Evolutionary conservation across 805 yeast species (phyloP), one percentile per base, ranked within the genome.

Genomic region (Wickerhamomyces mucosus): DNA sequence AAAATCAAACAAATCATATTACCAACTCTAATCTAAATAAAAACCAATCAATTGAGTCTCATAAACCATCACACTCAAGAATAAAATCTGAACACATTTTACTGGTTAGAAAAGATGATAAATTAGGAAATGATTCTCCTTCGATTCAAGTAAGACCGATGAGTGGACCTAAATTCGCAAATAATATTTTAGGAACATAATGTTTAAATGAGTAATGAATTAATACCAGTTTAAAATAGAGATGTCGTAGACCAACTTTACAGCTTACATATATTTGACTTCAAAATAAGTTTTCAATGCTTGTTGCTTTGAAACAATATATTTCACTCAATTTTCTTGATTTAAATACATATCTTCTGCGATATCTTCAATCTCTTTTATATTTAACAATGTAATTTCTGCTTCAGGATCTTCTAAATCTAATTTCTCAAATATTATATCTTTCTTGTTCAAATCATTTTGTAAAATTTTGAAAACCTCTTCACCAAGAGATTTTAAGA

Each of bases 401-500:
- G 47, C 59, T 42, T 29, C 59, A 26, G 59, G 51, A 11, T 55
- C 67, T 9, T 58, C 50, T n/a, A 55, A 49, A 17, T 59, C 63
- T 20, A 56, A 42, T 40, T 75, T 74, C 40, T 76, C 81, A 48
- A 75, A 76, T 1, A 69, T 66, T 18, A 80, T 61, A 22, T 67
- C 73, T 12, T 54, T 43, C 38, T 67, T 74, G 10, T 40, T 32
- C 18, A 76, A 25, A 0, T 34, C 27, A 15, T 47, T 57, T 11
- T 14, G 7, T 7, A 63, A 42, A 29, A 64, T 71, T 34, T 59
- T 67, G 28, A 52, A 50, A 28, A 82, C 48, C 40, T 82, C 92
- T 34, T 73, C 75, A 1, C 89, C 83, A 16, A 85, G 54, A 26
- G 69, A 65, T 34, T 83, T 61, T 17, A 85, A 48, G 16, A 69